A percentile compares a stretch with the other conserved stretches of the same genome.
phyloP scores from a whole-genome alignment of 2,329 filamentous ascomycete genomes.

The Talaromyces rugulosus region DNA sequence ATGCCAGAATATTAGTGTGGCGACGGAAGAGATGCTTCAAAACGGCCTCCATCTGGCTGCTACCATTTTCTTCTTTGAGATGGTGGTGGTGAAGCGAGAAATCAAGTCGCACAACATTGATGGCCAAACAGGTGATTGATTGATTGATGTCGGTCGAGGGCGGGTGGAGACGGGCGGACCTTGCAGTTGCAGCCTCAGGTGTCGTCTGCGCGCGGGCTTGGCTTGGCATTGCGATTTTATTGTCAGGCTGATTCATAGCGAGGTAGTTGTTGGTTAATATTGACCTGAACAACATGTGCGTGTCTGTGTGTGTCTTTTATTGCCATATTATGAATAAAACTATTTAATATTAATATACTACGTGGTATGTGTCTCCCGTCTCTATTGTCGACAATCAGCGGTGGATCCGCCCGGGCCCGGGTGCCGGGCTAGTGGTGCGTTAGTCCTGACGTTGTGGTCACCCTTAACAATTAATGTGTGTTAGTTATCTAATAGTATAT shows the following conservation, averaged over 20 bases:
- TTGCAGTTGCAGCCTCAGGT: neutral
- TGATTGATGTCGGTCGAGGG: neutral
- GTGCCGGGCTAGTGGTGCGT: neutral
- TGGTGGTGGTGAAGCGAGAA: neutral
- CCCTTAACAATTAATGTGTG: no score
- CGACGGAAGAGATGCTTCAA: neutral
- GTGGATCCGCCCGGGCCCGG: neutral
- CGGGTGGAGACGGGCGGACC: neutral
- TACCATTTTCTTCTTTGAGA: neutral
- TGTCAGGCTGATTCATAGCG: no score
- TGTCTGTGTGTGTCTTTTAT: neutral
- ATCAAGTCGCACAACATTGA: neutral
- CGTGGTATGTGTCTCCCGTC: neutral
- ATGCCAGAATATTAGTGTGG: neutral
- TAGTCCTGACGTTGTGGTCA: neutral
- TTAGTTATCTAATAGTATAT: no score
- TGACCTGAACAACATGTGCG: no score
- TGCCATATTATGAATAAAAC: neutral
- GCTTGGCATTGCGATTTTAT: no score
- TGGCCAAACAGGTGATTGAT: no score
- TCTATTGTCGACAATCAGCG: neutral
- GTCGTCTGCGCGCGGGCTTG: neutral
- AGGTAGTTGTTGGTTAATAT: no score
- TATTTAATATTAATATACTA: neutral
- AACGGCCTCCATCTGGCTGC: neutral